phyloP scores from a whole-genome alignment of 495 filamentous ascomycete genomes.

The Neurospora sp. region DNA sequence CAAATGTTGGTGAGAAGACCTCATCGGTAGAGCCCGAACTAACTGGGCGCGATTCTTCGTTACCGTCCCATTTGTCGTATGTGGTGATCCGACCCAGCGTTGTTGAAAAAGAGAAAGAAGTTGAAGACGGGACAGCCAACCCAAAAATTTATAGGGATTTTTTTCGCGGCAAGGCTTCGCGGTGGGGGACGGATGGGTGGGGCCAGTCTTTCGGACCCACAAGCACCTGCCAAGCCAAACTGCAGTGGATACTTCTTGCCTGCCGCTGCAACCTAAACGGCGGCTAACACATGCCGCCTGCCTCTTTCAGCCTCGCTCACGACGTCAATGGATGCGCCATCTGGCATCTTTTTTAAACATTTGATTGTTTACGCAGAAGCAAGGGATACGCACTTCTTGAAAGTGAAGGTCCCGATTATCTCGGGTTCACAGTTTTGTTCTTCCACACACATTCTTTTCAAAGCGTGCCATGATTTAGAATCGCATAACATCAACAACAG shows the following conservation, averaged over 20 bases:
- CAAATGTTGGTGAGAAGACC: not conserved
- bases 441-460: not conserved
- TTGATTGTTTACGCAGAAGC: not conserved
- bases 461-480: not conserved
- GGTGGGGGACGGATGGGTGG: not conserved
- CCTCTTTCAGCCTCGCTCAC: not conserved
- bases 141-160: constrained; percentile 15
- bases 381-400: not conserved
- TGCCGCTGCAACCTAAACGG: not conserved
- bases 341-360: not conserved
- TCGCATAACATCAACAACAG: not conserved
- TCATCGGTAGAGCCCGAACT: not conserved
- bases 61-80: not conserved
- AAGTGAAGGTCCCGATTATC: not conserved
- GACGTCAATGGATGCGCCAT: not conserved
- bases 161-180: not conserved
- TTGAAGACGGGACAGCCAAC: not conserved
- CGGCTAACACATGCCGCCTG: not conserved
- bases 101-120: not conserved
- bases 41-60: not conserved
- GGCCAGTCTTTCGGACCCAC: not conserved
- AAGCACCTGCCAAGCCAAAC: not conserved
- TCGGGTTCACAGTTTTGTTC: not conserved
- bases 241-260: not conserved
- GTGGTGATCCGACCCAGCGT: not conserved